Percentiles rank a stretch among this genome's conserved stretches.
These are phyloP conservation scores for Purpureocillium takamizusanense DNA, from an alignment of 2,329 filamentous ascomycete species.

Conservation along the genomic window DNA sequence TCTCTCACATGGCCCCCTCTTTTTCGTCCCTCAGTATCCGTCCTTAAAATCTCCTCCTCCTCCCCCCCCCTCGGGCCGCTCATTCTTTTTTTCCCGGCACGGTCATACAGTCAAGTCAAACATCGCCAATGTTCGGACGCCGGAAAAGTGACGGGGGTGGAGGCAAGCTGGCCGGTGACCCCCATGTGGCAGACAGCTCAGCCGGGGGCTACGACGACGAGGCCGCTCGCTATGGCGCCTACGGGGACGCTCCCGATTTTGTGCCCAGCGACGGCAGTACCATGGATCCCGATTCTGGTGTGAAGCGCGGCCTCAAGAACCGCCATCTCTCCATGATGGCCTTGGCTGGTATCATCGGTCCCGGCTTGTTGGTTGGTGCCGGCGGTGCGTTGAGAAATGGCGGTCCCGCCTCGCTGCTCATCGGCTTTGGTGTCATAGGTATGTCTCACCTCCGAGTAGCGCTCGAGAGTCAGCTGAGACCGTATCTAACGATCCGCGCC, in stretches of 20 bases:
- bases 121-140: constrained; percentile 3
- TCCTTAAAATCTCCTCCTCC: not conserved
- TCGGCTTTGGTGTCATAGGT: constrained; percentile 64
- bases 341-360: constrained; percentile 54
- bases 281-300: constrained; percentile 53
- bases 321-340: constrained; percentile 60
- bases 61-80: too few species aligned
- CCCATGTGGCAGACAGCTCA: constrained; percentile 7
- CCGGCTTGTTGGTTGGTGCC: constrained; percentile 62
- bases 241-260: constrained; percentile 6
- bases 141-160: not conserved
- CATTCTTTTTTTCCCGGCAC: not conserved
- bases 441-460: constrained; percentile 12
- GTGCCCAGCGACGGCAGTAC: constrained; percentile 24
- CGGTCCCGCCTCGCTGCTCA: constrained; percentile 62
- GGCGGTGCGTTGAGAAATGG: constrained; percentile 60
- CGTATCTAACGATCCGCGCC: too few species aligned
- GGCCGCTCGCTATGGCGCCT: constrained; percentile 10
- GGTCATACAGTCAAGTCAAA: not conserved
- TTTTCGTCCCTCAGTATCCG: not conserved
- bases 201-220: constrained; percentile 9
- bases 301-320: constrained; percentile 61
- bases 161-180: constrained; percentile 5
- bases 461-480: too few species aligned
- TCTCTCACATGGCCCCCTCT: too few species aligned